Evolutionary conservation across 306 rosid genomes (phyloP), one percentile per base, ranked within the genome.

Genomic region (Luffa aegyptiaca): DNA sequence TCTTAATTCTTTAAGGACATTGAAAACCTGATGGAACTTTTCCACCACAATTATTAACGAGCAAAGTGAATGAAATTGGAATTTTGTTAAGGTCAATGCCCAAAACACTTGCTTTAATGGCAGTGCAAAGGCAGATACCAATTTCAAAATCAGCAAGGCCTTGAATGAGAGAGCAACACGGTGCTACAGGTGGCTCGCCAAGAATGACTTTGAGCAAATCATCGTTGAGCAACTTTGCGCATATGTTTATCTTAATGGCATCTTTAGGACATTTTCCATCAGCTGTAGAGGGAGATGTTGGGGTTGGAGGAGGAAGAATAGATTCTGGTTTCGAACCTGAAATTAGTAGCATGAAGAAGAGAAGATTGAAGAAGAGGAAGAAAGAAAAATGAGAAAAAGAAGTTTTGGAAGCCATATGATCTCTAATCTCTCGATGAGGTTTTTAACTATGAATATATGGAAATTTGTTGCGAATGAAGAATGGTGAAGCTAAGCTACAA

Each of bases 121-220:
- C 96, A 69, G 93, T 93, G 88, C 96, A 93, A 11, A 93, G 92
- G 82, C 97, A 93, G 10, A 83, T 78, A 3, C 91, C 93, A n/a
- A 90, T 92, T 35, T 90, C 93, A 13, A 90, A 82, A 39, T 89
- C 89, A 41, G 70, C 89, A 20, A 93, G 96, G 7, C 97, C 96
- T 13, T 90, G 26, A 31, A 93, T 36, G 41, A 93, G 90, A 36
- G 82, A 0, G 83, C 97, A 93, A 74, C 97, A 93, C 6, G 92
- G 93, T 5, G 77, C 8, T 9, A 84, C 86, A 3, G 96, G 91
- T 52, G 92, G 92, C 8, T 49, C 39, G 18, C 93, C 61, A 3
- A 18, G n/a, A 56, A 56, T 56, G 61, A 17, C 6, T 56, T 18
- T 14, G 42, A 39, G 0, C 5, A 39, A 39, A 39, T 39, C 5